Evolutionary conservation across 306 rosid species (phyloP), one percentile per base, ranked within the genome.

Genomic region (Trifolium dubium): DNA sequence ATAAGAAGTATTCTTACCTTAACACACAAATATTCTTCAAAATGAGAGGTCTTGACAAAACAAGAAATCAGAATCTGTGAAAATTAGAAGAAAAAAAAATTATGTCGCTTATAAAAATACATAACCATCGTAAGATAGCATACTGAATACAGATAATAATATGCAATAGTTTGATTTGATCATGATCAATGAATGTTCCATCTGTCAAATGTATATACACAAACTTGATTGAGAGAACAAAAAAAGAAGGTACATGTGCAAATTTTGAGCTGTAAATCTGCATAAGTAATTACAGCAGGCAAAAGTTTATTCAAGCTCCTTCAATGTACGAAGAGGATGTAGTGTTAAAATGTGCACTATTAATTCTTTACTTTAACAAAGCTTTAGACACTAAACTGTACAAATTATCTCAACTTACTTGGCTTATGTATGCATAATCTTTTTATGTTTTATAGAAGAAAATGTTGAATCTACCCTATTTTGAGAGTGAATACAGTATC

Each of bases 1-100:
- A 55, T 60, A 68, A 59, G 71, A 82, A 64, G 53, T 58, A 29
- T 23, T 55, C 86, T 84, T 87, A 91, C 98, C 97, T 89, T 93
- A 34, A 93, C 97, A 64, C 97, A 82, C 17, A 91, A 86, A 83
- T 93, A 93, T 82, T 91, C 98, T 85, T 91, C 97, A 67, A 71
- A 75, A 85, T 88, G 98, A 10, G 98, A 91, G 69, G 98, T 91
- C 90, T 91, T 91, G 77, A 94, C 97, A 56, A 94, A 93, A 81
- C 98, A 93, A 39, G 98, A 91, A 77, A 93, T 72, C 83, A 93
- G 81, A 66, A 93, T 88, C 98, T 94, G 90, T 47, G 75, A 76
- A 44, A 76, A 55, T 54, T 49, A 79, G 18, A 62, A 67, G 19
- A 77, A 76, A 64, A 39, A 74, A n/a, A 76, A 1, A 55, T 79